A percentile compares a stretch with the other conserved stretches of the same genome.
Evolutionary conservation across 331 rosid genomes (phyloP).

Genomic region (Cydonia oblonga): DNA sequence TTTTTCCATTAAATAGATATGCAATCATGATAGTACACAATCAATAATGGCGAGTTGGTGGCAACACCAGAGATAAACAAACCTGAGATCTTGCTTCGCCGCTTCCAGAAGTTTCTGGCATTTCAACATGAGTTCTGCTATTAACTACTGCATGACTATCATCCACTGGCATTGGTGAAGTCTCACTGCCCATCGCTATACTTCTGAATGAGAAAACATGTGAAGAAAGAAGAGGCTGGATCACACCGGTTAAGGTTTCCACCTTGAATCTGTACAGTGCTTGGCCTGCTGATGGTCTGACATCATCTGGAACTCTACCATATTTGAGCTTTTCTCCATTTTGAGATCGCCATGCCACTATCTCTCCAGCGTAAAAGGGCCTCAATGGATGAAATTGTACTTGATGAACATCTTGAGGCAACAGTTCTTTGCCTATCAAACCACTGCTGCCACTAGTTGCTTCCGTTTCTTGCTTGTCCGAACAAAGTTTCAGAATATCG

Average conservation of each 20-base stretch:
- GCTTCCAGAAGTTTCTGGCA: constrained; percentile 48
- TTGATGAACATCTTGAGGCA: constrained; percentile 86
- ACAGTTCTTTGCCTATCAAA: constrained; percentile 66
- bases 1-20: not conserved
- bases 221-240: constrained; percentile 64
- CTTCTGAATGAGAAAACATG: constrained; percentile 83
- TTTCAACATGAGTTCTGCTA: constrained; percentile 15
- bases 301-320: constrained; percentile 78
- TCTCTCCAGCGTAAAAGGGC: constrained; percentile 90
- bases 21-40: not conserved
- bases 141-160: constrained; percentile 21
- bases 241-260: constrained; percentile 53
- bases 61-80: constrained; percentile 14
- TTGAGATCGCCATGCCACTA: constrained; percentile 96
- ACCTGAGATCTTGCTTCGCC: constrained; percentile 53
- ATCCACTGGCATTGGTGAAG: constrained; percentile 30
- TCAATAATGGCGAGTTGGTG: not conserved
- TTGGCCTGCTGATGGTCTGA: constrained; percentile 88
- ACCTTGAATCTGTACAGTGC: constrained; percentile 78
- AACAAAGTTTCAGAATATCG: constrained; percentile 65
- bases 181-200: constrained; percentile 41
- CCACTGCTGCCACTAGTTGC: constrained; percentile 40
- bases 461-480: constrained; percentile 70
- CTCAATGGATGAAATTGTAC: constrained; percentile 92
- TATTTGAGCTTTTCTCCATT: constrained; percentile 87